A percentile compares a stretch with the other conserved stretches of the same genome.
Conservation (phyloP, 768 basidiomycete species). For the Pleurotus djamor region DNA sequence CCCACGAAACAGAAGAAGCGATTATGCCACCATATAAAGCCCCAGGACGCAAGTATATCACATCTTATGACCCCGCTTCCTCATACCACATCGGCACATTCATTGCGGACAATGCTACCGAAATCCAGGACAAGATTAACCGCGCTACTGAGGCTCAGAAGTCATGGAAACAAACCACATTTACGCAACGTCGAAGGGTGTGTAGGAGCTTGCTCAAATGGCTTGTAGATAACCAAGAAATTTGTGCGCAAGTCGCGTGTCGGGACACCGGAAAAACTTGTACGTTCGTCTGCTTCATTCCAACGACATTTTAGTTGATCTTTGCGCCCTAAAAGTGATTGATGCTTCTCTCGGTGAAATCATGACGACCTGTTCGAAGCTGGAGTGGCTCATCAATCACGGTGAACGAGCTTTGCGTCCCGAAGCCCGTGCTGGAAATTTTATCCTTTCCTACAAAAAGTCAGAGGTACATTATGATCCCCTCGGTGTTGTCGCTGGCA, state of each 20-base stretch:
- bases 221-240: conserved; percentile 89
- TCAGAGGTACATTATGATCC: conserved; percentile 86
- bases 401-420: conserved; percentile 79
- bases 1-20: conserved; percentile 52
- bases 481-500: conserved; percentile 87
- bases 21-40: conserved; percentile 49
- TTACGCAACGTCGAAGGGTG: conserved; percentile 78
- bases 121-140: conserved; percentile 73
- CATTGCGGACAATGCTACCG: conserved; percentile 68
- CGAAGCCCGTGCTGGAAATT: conserved; percentile 63
- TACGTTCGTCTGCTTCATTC: conserved; percentile 41
- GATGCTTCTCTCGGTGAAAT: conserved; percentile 96
- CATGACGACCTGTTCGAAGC: conserved; percentile 89
- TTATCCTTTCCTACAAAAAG: conserved; percentile 74
- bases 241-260: conserved; percentile 83
- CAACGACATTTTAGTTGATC: neutral
- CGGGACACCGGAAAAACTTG: conserved; percentile 92
- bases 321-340: conserved; percentile 52
- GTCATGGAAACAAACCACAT: conserved; percentile 73
- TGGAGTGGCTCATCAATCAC: conserved; percentile 88
- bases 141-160: conserved; percentile 66
- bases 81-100: conserved; percentile 77
- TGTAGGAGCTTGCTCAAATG: conserved; percentile 87
- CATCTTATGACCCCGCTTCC: conserved; percentile 90
- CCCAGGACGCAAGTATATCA: conserved; percentile 67